These are phyloP conservation scores for Colletotrichum musicola DNA, from an alignment of 2,329 filamentous ascomycete genomes.

Conservation along the genomic window DNA sequence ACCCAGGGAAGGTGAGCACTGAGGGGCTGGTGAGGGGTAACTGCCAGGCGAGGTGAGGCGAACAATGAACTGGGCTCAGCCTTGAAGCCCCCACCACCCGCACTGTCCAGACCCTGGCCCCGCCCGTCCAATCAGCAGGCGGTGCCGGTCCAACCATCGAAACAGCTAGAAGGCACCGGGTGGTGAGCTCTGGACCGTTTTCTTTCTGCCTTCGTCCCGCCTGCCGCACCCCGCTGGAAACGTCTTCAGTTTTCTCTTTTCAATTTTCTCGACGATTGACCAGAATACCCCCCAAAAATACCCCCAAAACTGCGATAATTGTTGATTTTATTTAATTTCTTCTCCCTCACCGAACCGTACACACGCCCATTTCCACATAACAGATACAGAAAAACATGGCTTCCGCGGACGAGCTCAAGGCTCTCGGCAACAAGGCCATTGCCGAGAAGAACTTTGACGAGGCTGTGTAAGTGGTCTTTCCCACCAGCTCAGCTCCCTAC, in stretches of 20 bases:
- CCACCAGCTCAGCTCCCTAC: no score
- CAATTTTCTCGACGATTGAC: constrained; percentile 12
- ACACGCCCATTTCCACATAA: neutral
- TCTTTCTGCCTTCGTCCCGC: constrained; percentile 32
- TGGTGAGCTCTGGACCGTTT: constrained; percentile 43
- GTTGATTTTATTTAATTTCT: constrained; percentile 4
- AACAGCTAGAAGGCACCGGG: constrained; percentile 56
- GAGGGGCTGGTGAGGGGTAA: constrained; percentile 13
- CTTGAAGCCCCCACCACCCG: constrained; percentile 37
- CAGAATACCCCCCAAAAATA: constrained; percentile 41
- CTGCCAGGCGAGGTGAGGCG: neutral
- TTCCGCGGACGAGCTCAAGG: constrained; percentile 86
- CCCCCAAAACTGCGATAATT: constrained; percentile 23
- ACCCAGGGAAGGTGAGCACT: neutral
- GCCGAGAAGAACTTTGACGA: constrained; percentile 96
- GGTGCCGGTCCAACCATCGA: constrained; percentile 50
- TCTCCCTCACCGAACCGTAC: constrained; percentile 3
- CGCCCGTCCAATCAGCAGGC: constrained; percentile 47
- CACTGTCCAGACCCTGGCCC: constrained; percentile 41
- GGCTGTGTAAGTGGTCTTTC: constrained; percentile 79
- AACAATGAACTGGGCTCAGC: constrained; percentile 24
- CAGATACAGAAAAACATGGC: constrained; percentile 56
- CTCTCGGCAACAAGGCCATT: constrained; percentile 98
- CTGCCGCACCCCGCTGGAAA: constrained; percentile 27
- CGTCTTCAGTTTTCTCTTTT: constrained; percentile 7